Evolutionary conservation across 2,329 filamentous ascomycete genomes (phyloP).

Genomic region (Fusarium temperatum): DNA sequence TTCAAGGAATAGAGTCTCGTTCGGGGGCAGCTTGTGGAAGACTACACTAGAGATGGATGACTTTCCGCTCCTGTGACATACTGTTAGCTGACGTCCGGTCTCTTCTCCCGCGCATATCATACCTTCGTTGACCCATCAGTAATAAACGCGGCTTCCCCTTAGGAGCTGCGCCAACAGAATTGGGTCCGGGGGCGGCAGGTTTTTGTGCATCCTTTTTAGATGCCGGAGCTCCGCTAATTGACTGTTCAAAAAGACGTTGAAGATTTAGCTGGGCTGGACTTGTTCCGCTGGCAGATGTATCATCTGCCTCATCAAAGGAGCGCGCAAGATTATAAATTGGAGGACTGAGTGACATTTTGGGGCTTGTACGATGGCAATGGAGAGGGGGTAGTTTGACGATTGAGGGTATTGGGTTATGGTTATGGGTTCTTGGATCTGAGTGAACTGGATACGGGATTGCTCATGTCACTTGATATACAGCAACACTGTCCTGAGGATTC

Average conservation of each 20-base stretch:
- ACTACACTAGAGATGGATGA: conserved; percentile 98
- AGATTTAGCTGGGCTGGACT: conserved; percentile 72
- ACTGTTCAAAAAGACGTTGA: conserved; percentile 70
- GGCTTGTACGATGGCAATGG: background rate
- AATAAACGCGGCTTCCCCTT: conserved; percentile 85
- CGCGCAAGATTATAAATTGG: conserved; percentile 40
- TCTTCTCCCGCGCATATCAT: conserved; percentile 40
- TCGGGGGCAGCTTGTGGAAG: conserved; percentile 97
- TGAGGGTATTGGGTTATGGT: background rate
- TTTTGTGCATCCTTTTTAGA: conserved; percentile 60
- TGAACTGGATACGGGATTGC: conserved; percentile 1
- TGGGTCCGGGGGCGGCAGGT: conserved; percentile 51
- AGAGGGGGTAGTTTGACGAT: conserved; percentile 9
- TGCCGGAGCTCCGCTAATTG: conserved; percentile 59
- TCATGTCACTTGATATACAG: conserved; percentile 35
- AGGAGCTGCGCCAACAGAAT: conserved; percentile 54
- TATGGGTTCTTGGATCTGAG: background rate
- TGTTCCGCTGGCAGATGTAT: conserved; percentile 50
- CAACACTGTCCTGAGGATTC: background rate
- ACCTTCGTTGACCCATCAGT: conserved; percentile 96
- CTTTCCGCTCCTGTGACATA: conserved; percentile 81
- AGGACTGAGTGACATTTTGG: conserved; percentile 48
- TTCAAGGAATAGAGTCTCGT: conserved; percentile 94
- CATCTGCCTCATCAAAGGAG: conserved; percentile 38
- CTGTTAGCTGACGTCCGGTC: background rate